Evolutionary conservation across 164 flowering plant genomes (phyloP).

Genomic region (Annona cherimola): DNA sequence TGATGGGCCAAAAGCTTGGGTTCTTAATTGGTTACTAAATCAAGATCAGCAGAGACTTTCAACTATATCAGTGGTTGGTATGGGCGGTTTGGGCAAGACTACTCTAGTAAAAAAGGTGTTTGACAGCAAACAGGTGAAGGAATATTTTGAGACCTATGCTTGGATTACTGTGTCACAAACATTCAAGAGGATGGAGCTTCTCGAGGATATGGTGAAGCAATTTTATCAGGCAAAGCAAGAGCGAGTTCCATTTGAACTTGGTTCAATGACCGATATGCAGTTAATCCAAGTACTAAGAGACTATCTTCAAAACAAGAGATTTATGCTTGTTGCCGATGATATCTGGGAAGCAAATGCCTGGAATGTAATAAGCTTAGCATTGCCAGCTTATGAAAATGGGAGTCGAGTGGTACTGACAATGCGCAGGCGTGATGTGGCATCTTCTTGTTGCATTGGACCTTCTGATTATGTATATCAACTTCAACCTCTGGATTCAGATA

Average conservation of each 20-base stretch:
- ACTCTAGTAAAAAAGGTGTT: constrained; percentile 21
- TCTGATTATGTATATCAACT: not conserved
- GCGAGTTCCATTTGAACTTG: constrained; percentile 15
- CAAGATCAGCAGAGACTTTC: not conserved
- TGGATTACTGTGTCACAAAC: constrained; percentile 26
- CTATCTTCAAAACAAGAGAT: constrained; percentile 36
- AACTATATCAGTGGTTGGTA: not conserved
- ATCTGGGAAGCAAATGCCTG: constrained; percentile 44
- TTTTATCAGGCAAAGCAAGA: not conserved
- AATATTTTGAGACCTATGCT: constrained; percentile 18
- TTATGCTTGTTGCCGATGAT: constrained; percentile 47
- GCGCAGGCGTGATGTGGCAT: constrained; percentile 1
- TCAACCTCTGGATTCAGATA: not conserved
- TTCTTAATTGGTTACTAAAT: not conserved
- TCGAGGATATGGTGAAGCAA: constrained; percentile 1
- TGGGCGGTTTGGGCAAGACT: constrained; percentile 14
- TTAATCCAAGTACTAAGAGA: constrained; percentile 29
- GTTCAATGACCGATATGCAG: constrained; percentile 5
- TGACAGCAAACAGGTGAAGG: not conserved
- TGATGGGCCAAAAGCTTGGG: not conserved
- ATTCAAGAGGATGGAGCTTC: constrained; percentile 2
- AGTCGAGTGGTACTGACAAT: constrained; percentile 41
- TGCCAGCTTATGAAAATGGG: constrained; percentile 32
- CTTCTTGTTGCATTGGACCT: not conserved
- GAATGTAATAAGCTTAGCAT: constrained; percentile 24